These are phyloP conservation scores for Penicillium nordicum DNA, from an alignment of 2,329 filamentous ascomycete genomes.

Conservation along the genomic window DNA sequence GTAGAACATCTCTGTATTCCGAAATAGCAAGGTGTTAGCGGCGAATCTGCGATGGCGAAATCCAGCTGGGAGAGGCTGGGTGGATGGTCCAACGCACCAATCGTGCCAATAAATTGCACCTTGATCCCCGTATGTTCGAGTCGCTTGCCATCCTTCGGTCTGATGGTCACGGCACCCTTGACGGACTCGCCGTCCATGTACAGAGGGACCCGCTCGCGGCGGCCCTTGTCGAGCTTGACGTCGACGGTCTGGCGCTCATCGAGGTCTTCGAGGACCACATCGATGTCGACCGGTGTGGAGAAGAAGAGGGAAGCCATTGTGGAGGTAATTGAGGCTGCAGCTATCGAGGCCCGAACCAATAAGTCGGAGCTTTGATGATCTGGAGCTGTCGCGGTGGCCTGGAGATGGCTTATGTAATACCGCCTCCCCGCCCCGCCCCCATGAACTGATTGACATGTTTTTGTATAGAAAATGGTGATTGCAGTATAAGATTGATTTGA, in stretches of 20 bases:
- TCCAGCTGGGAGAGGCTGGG: background rate
- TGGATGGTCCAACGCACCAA: constrained; percentile 52
- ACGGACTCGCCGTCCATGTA: constrained; percentile 99
- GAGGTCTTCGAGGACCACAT: constrained; percentile 92
- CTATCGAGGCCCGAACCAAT: constrained; percentile 4
- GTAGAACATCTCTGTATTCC: constrained; percentile 88
- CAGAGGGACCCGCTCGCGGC: constrained; percentile 91
- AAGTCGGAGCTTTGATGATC: constrained; percentile 18
- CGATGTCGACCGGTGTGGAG: constrained; percentile 96
- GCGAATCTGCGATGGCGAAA: background rate
- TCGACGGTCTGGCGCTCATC: constrained; percentile 95
- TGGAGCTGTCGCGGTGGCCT: constrained; percentile 22
- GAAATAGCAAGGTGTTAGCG: background rate
- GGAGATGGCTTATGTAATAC: constrained; percentile 9
- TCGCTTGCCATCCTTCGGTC: constrained; percentile 96
- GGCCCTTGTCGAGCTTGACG: constrained; percentile 97
- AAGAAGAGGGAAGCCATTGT: constrained; percentile 97
- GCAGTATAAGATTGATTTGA: background rate
- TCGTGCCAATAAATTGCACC: constrained; percentile 98
- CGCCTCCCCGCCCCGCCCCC: background rate
- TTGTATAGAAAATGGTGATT: background rate
- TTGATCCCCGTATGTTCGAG: constrained; percentile 99
- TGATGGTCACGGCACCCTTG: constrained; percentile 89
- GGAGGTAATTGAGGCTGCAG: constrained; percentile 10
- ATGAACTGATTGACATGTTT: background rate